Base-by-base conservation (phyloP, 176 grass and related monocot genomes). In the Oryza punctata region DNA sequence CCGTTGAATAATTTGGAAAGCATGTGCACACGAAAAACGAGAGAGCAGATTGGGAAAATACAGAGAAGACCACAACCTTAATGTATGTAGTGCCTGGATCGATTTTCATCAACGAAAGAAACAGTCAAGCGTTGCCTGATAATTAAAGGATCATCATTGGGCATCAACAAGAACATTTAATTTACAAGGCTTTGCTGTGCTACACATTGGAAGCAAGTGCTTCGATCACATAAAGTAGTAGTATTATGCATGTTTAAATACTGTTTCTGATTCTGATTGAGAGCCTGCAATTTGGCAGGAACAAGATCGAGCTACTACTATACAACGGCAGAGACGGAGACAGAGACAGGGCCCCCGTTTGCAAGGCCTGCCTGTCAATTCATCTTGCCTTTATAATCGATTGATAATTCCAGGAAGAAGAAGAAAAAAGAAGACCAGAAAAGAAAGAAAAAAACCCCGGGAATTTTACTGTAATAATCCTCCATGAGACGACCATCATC, bases 211-310 rank as follows among this genome's bases (percentile, higher is more conserved):
- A 54, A 54, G 50, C 4, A 54, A 6, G 16, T 54, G 50, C 14
- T 54, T 54, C 19, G 6, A 19, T 54, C 6, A 54, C 50, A 54
- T 54, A 35, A 6, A 35, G 33, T 5, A 52, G 44, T 18, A n/a
- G 2, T 3, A 49, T 30, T 43, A n/a, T 54, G 37, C 43, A 66
- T 40, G n/a, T 46, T 0, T 38, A 8, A 38, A 30, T 23, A 63
- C 69, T 49, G 25, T 44, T 50, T 29, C 45, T 59, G 45, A 29
- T 5, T 14, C 61, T 67, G 45, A 29, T 26, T 3, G 5, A 57
- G 77, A 24, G 45, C 85, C 71, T 82, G 49, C 78, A 76, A 49
- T 87, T 76, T 61, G 37, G 25, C 71, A 61, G 25, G 85, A 49
- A 70, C 14, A 35, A 68, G 70, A 75, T 3, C 4, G 33, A 59